Evolutionary conservation across 257 asterid species (phyloP), one percentile per base, ranked within the genome.

Genomic region (Solanum bulbocastanum): DNA sequence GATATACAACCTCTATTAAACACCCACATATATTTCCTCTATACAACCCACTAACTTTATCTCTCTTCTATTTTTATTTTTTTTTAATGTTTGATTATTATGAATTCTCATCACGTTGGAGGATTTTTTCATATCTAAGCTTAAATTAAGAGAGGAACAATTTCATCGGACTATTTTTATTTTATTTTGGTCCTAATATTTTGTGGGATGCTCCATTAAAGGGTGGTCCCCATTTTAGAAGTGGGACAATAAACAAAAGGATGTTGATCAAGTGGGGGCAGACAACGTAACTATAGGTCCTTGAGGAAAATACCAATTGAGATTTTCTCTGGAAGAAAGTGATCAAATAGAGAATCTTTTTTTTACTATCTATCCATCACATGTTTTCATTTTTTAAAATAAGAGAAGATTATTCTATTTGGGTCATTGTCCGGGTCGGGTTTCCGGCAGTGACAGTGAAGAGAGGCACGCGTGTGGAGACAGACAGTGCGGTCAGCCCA

Each of bases 181-280:
- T 39, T 30, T 23, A 56, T 39, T 44, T 79, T 79, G 13, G 20
- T n/a, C n/a, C 4, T 23, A 11, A 11, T 3, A 22, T 5, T 75
- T 76, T 44, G 27, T 78, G 83, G 66, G 79, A 20, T 35, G 66
- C 14, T 35, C 33, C 35, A 30, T 32, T 12, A 40, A 4, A 35
- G 1, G 1, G 52, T 83, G 89, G n/a, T 73, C 89, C 83, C 82
- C 32, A 40, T 42, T 40, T 27, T 5, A 35, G 32, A 7, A 15
- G 18, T 35, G 40, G 42, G 88, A 22, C 83, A 46, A 69, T 75
- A 25, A 83, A 83, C 56, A 83, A 85, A 86, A 88, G 90, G 81
- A 87, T 85, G 92, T 86, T 86, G 89, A 88, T 89, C 83, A 89
- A 75, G 83, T 90, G 86, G 92, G 91, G 22, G 44, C 88, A 60